phyloP scores from a whole-genome alignment of 2,329 filamentous ascomycete genomes.

The Paracoccidioides lutzii region DNA sequence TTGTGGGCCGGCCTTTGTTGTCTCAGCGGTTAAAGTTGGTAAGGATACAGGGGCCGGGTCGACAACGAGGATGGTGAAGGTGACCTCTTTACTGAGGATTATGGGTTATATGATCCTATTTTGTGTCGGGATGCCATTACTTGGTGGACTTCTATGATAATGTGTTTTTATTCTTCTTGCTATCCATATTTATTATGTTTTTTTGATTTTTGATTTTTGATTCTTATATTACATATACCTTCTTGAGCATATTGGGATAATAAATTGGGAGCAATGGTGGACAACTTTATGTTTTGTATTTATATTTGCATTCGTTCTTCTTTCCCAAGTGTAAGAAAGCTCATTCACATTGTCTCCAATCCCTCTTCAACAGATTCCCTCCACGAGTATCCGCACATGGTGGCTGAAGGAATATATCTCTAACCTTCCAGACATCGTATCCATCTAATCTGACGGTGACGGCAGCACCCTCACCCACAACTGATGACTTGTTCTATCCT shows the following conservation, averaged over 20 bases:
- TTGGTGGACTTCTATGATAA: constrained; percentile 1
- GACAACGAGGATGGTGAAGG: not conserved
- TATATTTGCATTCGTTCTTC: no score
- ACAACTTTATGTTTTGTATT: not conserved
- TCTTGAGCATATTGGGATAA: not conserved
- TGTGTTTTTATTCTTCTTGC: not conserved
- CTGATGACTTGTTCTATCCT: no score
- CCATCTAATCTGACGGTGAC: no score
- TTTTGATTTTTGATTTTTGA: not conserved
- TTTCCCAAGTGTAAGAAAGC: no score
- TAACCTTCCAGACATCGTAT: no score
- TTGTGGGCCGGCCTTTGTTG: constrained; percentile 44
- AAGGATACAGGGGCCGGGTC: not conserved
- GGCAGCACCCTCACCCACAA: no score
- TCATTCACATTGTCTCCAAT: no score
- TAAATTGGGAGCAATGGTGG: not conserved
- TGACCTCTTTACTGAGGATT: not conserved
- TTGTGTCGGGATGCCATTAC: constrained; percentile 1
- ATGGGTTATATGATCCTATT: constrained; percentile 3
- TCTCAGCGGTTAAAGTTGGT: not conserved
- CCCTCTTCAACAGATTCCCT: no score
- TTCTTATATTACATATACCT: not conserved
- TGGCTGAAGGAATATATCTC: no score
- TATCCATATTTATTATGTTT: not conserved
- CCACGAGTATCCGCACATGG: no score